These are phyloP conservation scores for Aspergillus hiratsukae DNA, from an alignment of 2,329 filamentous ascomycete genomes.

Conservation along the genomic window DNA sequence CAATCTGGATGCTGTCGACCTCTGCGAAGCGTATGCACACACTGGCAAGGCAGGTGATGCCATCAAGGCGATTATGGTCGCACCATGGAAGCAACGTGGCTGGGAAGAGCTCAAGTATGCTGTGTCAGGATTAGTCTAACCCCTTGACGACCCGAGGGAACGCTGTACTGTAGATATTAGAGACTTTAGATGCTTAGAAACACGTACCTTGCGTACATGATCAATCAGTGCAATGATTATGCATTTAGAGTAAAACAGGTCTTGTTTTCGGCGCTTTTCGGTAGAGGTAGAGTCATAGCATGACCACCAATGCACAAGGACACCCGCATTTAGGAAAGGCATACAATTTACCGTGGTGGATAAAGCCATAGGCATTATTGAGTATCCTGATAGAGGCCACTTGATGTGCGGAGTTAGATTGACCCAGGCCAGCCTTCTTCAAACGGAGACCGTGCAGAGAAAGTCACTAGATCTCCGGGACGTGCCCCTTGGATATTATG, in stretches of 20 bases:
- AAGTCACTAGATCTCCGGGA: neutral
- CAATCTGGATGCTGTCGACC: slow-evolving; percentile 60
- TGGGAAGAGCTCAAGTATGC: slow-evolving; percentile 52
- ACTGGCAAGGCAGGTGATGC: slow-evolving; percentile 69
- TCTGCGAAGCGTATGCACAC: slow-evolving; percentile 69
- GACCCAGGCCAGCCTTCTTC: neutral
- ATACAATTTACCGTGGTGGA: neutral
- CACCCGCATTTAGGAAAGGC: neutral
- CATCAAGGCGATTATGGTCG: slow-evolving; percentile 70
- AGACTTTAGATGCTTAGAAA: neutral
- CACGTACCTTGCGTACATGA: neutral
- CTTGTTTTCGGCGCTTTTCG: neutral
- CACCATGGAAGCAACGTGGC: slow-evolving; percentile 68
- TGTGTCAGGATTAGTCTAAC: slow-evolving; percentile 21
- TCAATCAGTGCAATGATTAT: neutral
- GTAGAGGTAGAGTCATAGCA: neutral
- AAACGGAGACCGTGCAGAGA: neutral
- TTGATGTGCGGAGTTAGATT: neutral
- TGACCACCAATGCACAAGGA: neutral
- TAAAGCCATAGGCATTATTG: neutral
- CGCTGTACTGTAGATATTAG: neutral
- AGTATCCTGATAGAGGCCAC: neutral
- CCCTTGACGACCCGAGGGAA: neutral
- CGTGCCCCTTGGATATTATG: neutral
- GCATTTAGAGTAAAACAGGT: neutral